Evolutionary conservation across 2,329 filamentous ascomycete species (phyloP).

Genomic region (Gliomastix tumulicola): DNA sequence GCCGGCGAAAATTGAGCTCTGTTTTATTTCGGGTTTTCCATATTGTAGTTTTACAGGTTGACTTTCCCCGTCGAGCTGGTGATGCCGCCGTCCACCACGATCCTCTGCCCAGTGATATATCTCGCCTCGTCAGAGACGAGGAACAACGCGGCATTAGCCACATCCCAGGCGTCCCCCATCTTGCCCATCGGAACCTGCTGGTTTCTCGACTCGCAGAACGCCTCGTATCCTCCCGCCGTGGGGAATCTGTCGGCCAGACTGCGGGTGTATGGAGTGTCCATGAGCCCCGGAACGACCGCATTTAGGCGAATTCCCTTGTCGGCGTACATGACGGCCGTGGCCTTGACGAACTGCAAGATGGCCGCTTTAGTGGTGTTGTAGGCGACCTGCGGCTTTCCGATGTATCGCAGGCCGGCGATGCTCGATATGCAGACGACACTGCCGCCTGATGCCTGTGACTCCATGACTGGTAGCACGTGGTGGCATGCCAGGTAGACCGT

Average conservation of each 20-base stretch:
- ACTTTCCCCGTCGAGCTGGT: constrained; percentile 32
- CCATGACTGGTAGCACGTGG: constrained; percentile 46
- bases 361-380: constrained; percentile 46
- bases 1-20: too few relatives aligned
- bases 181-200: constrained; percentile 49
- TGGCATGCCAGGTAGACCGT: constrained; percentile 47
- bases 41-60: too few relatives aligned
- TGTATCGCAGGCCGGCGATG: constrained; percentile 45
- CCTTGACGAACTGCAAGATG: constrained; percentile 41
- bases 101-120: constrained; percentile 52
- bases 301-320: constrained; percentile 40
- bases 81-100: constrained; percentile 41
- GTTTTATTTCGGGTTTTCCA: too few relatives aligned
- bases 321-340: constrained; percentile 43
- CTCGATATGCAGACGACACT: constrained; percentile 40
- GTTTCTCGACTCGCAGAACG: constrained; percentile 43
- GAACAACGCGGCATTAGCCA: constrained; percentile 49
- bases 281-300: constrained; percentile 47
- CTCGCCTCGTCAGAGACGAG: constrained; percentile 49
- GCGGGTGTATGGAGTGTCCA: constrained; percentile 45
- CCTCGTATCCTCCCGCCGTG: constrained; percentile 34
- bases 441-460: constrained; percentile 30
- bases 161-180: constrained; percentile 55
- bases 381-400: constrained; percentile 40
- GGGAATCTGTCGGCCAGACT: constrained; percentile 36